Evolutionary conservation across 1,284 basidiomycete species (phyloP).

Genomic region (Cerioporus squamosus): DNA sequence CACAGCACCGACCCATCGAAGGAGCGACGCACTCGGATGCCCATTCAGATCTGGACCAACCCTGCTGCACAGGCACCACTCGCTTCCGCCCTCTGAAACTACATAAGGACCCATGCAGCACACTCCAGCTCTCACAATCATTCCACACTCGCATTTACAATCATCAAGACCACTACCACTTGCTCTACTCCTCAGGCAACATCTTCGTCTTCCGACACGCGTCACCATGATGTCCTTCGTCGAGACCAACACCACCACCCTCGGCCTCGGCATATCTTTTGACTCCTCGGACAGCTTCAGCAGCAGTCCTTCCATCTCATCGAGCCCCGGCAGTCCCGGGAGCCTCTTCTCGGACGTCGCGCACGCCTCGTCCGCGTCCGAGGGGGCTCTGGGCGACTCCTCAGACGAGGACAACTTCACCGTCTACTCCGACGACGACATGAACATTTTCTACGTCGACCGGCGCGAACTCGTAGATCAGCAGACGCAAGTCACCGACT

Average conservation of each 20-base stretch:
- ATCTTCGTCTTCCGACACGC: neutral
- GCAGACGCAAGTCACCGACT: neutral
- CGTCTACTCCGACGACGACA: constrained; percentile 3
- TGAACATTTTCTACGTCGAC: neutral
- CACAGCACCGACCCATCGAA: too few relatives aligned
- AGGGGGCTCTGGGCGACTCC: neutral
- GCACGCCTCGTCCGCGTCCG: neutral
- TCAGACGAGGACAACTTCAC: constrained; percentile 1
- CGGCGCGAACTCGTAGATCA: neutral
- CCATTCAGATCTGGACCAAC: too few relatives aligned
- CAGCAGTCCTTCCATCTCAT: constrained; percentile 3
- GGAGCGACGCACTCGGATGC: too few relatives aligned
- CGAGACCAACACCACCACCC: neutral
- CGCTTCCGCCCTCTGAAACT: too few relatives aligned
- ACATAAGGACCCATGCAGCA: too few relatives aligned
- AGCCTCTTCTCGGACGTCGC: constrained; percentile 12
- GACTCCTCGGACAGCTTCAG: neutral
- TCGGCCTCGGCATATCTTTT: neutral
- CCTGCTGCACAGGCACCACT: too few relatives aligned
- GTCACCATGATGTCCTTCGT: neutral
- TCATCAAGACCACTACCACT: neutral
- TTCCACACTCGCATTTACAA: too few relatives aligned
- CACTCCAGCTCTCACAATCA: too few relatives aligned
- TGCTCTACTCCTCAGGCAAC: neutral
- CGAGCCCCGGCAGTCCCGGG: neutral